Evolutionary conservation across 2,329 filamentous ascomycete genomes (phyloP), one percentile per base, ranked within the genome.

Genomic region (Arthrobotrys sinensis): DNA sequence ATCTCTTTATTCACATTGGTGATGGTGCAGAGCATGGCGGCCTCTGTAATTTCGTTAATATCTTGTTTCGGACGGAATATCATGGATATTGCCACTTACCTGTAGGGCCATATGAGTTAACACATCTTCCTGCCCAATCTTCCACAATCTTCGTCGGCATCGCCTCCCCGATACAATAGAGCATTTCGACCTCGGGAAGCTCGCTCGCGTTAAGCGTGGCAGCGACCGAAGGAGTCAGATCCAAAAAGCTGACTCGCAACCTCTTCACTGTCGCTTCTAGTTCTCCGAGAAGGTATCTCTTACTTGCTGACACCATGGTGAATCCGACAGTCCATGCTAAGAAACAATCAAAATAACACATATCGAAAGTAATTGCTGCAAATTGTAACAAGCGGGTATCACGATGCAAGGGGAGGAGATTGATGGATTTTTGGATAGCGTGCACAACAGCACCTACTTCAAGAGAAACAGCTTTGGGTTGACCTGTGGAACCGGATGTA

Each of bases 311-410:
- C 77, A 85, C 85, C 36, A 86, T 82, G 21, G 84, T 83, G 75
- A 86, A 85, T 0, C 85, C 85, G 66, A 85, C 83, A 8, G 83
- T 83, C 85, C 85, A 86, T 10, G 85, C 85, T 64, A 86, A 81
- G 77, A 86, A 86, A 81, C 85, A 86, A 79, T 86, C 85, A 66
- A 85, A 86, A 76, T 86, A 86, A 73, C 85, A 86, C 85, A 86
- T 86, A 72, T 86, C 85, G 52, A 79, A 79, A 21, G 76, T 79
- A 69, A 73, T 73, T 10, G 85, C 85, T 36, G 85, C 85, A 75
- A 85, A 86, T 73, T 86, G 85, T 10, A 86, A 79, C 7, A 86
- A 81, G 43, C 84, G 82, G 12, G 84, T 85, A 19, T 82, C 79
- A 21, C 80, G 38, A 8, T 79, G 82, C 85, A 85, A 86, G 8